These are phyloP conservation scores for Fraxinus americana DNA, from an alignment of 257 asterid species.

Conservation along the genomic window DNA sequence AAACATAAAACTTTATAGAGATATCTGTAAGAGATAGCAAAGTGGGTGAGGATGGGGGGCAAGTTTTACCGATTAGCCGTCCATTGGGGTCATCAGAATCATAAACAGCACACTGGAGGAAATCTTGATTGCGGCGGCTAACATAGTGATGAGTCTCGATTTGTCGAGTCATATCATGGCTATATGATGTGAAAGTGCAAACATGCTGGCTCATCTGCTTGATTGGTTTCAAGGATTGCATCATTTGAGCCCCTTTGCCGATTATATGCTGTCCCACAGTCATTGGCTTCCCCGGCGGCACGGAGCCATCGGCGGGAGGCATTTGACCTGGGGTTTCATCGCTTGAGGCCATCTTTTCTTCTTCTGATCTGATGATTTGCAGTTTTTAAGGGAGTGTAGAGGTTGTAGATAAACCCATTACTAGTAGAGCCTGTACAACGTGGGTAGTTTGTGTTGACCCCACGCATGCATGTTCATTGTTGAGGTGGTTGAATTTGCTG, in stretches of 20 bases:
- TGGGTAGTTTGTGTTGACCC: conserved; percentile 23
- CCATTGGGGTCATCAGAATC: conserved; percentile 67
- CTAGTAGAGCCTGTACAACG: not conserved
- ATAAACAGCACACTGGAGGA: conserved; percentile 82
- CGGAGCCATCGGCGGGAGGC: conserved; percentile 62
- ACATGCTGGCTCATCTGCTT: conserved; percentile 62
- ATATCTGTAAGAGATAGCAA: not conserved
- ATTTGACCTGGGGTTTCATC: conserved; percentile 47
- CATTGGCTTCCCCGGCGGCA: conserved; percentile 77
- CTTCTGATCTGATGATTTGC: not conserved
- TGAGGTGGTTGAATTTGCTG: conserved; percentile 40
- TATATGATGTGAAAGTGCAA: conserved; percentile 79
- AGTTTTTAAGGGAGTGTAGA: not conserved
- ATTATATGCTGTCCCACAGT: conserved; percentile 47
- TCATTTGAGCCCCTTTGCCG: conserved; percentile 66
- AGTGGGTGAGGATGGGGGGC: too few species aligned
- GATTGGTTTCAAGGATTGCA: conserved; percentile 67
- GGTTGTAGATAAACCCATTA: not conserved
- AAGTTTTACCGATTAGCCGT: conserved; percentile 71
- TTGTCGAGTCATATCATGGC: conserved; percentile 83
- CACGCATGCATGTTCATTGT: conserved; percentile 30
- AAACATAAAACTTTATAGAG: not conserved
- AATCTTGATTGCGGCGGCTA: conserved; percentile 62
- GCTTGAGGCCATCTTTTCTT: conserved; percentile 53
- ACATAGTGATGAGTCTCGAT: conserved; percentile 76